Percentiles rank a stretch among this genome's conserved stretches.
These are phyloP conservation scores for Coemansia sp. DNA, from an alignment of 192 early-diverging fungal species.

Conservation along the genomic window DNA sequence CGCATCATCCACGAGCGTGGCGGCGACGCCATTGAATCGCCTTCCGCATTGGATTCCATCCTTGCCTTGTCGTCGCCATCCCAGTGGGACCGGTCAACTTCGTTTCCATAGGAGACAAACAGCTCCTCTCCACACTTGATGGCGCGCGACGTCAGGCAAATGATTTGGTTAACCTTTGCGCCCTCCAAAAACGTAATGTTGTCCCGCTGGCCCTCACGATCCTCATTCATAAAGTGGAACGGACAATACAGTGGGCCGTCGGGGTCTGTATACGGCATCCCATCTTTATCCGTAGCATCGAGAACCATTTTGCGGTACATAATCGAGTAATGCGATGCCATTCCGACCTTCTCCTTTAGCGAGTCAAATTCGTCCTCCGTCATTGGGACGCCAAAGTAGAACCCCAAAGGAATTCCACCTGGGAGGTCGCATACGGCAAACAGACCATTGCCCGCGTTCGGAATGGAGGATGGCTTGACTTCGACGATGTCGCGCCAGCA, in stretches of 20 bases:
- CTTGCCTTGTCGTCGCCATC: constrained; percentile 11
- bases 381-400: constrained; percentile 97
- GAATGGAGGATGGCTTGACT: constrained; percentile 61
- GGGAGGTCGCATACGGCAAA: constrained; percentile 76
- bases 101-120: constrained; percentile 83
- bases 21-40: background rate
- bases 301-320: constrained; percentile 89
- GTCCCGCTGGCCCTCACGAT: constrained; percentile 29
- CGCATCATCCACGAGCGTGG: constrained; percentile 8
- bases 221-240: constrained; percentile 93
- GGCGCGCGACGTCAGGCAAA: constrained; percentile 70
- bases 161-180: constrained; percentile 80
- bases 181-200: constrained; percentile 80
- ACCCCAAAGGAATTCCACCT: constrained; percentile 73
- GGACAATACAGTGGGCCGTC: constrained; percentile 68
- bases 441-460: constrained; percentile 71
- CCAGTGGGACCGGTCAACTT: constrained; percentile 80
- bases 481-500: constrained; percentile 63
- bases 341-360: constrained; percentile 75
- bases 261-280: constrained; percentile 72
- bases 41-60: background rate
- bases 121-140: constrained; percentile 80
- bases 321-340: constrained; percentile 84
- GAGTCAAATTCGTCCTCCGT: constrained; percentile 94
- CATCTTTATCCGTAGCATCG: constrained; percentile 84